These are phyloP conservation scores for Wickerhamiella alocasiicola DNA, from an alignment of 805 yeast species.

Conservation along the genomic window DNA sequence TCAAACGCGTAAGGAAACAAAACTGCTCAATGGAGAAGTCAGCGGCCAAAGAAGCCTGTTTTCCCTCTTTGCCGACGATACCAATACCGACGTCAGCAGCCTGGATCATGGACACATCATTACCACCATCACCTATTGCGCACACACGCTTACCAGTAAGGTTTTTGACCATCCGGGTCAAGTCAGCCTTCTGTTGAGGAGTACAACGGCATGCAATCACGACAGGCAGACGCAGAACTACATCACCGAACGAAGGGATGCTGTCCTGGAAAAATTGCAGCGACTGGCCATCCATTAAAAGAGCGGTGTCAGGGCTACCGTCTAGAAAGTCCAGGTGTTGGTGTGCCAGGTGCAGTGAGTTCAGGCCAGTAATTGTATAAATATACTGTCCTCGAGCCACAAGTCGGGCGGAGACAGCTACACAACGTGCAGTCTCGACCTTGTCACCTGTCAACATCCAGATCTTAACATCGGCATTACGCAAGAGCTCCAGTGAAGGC, in stretches of 20 bases:
- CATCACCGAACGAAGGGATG: conserved; percentile 55
- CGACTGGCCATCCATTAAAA: conserved; percentile 90
- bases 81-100: conserved; percentile 99
- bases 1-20: conserved; percentile 69
- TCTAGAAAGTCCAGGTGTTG: conserved; percentile 62
- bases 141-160: conserved; percentile 83
- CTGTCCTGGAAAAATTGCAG: conserved; percentile 53
- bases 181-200: conserved; percentile 97
- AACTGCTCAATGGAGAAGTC: conserved; percentile 91
- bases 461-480: conserved; percentile 94
- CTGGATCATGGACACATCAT: conserved; percentile 97
- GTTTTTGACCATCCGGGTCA: conserved; percentile 66
- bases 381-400: conserved; percentile 90
- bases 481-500: conserved; percentile 74
- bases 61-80: conserved; percentile 96
- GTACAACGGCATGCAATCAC: conserved; percentile 98
- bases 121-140: conserved; percentile 99
- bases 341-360: conserved; percentile 51
- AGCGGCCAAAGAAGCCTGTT: conserved; percentile 93
- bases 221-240: conserved; percentile 70
- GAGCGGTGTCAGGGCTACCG: conserved; percentile 52
- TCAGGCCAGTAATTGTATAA: conserved; percentile 64
- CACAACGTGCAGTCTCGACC: conserved; percentile 96
- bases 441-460: conserved; percentile 99
- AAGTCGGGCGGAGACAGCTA: conserved; percentile 87